Evolutionary conservation across 2,329 filamentous ascomycete species (phyloP), one percentile per base, ranked within the genome.

Genomic region (Paecilomyces niveus): DNA sequence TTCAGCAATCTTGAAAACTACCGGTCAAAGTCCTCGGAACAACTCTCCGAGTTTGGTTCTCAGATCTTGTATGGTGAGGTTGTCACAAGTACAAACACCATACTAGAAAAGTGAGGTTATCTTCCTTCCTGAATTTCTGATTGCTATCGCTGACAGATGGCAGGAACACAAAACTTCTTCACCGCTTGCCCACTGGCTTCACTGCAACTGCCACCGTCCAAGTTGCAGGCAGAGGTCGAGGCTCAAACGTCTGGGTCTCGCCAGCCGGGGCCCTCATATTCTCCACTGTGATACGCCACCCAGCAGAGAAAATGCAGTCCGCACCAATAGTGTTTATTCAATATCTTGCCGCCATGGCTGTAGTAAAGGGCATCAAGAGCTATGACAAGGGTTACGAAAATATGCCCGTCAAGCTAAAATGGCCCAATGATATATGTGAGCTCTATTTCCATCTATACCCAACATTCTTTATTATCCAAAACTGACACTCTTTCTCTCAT

Each of bases 381-480:
- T 97, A 97, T 69, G 91, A 88, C 54, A 74, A 75, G 2, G 90
- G 87, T 7, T 97, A 95, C 72, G 80, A 84, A 5, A 79, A 85
- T 0, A 73, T 97, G 3, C 89, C 90, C 0, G 82, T 99, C 49
- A 92, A 89, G 70, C 77, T 99, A 32, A 99, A 99, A 74, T 99
- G 94, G 94, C 94, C 94, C 10, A 99, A 99, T 68, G 94, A 99
- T 70, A 90, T 99, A 57, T 93, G 85, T 87, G 74, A 72, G 81
- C 31, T 78, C 79, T 66, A 75, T 74, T 2, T 3, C 7, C 29
- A 15, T 49, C 31, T 32, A 9, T 50, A 31, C 35, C 53, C 54
- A 15, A n/a, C 15, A 22, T n/a, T 6, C 2, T 13, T 5, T 15
- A 7, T 21, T 54, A 15, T 18, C n/a, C 26, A 51, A 62, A 18